These are phyloP conservation scores for Elongisporangium anandrum DNA, from an alignment of 352 stramenopile species.

Conservation along the genomic window DNA sequence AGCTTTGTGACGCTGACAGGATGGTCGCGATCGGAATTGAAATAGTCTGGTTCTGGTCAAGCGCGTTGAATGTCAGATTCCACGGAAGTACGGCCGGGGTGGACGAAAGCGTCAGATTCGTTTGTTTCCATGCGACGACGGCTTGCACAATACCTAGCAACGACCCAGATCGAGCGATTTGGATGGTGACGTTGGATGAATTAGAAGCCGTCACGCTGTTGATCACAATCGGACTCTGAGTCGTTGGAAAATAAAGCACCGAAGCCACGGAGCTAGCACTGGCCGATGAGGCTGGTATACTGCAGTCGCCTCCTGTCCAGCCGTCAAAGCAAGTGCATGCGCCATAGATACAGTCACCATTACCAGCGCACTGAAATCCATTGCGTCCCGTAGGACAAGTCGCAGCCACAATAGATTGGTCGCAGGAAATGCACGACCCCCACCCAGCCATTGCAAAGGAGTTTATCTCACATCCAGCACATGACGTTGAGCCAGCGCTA, in stretches of 20 bases:
- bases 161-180: conserved; percentile 25
- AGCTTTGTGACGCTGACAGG: conserved; percentile 17
- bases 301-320: conserved; percentile 48
- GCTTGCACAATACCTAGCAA: conserved; percentile 13
- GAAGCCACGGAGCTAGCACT: conserved; percentile 7
- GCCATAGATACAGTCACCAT: conserved; percentile 44
- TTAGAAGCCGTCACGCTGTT: conserved; percentile 5
- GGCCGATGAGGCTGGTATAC: conserved; percentile 4
- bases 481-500: conserved; percentile 19
- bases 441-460: conserved; percentile 50
- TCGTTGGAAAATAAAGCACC: conserved; percentile 43
- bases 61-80: conserved; percentile 16
- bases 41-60: conserved; percentile 17
- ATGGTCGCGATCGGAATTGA: conserved; percentile 19
- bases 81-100: conserved; percentile 8
- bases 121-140: conserved; percentile 16
- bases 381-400: conserved; percentile 48
- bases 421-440: conserved; percentile 51
- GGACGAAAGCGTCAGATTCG: conserved; percentile 24
- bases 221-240: conserved; percentile 19
- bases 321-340: conserved; percentile 38
- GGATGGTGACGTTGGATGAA: conserved; percentile 18
- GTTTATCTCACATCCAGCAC: conserved; percentile 24
- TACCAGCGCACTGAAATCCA: conserved; percentile 48
- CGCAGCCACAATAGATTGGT: background rate